Evolutionary conservation across 2,329 filamentous ascomycete genomes (phyloP), one percentile per base, ranked within the genome.

Genomic region (Dothistroma septosporum): DNA sequence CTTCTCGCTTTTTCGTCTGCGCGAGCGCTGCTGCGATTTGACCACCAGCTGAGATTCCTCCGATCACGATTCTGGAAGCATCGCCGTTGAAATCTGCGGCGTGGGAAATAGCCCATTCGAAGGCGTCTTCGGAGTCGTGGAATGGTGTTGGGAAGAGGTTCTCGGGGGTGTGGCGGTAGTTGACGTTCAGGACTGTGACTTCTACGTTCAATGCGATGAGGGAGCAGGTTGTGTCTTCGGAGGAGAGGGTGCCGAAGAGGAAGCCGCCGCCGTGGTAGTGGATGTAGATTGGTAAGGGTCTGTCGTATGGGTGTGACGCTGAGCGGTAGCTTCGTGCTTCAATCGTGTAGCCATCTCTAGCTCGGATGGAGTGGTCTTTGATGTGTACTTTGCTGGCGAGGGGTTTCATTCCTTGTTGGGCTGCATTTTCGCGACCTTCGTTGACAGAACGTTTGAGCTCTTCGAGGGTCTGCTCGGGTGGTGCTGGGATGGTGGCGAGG

Each of bases 101-200:
- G 59, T 82, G 72, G 14, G 73, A 70, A 54, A 84, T 79, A 0
- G 83, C 68, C 84, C 83, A 87, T 19, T 77, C 73, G 33, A 85
- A 81, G 0, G 79, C 78, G 50, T 86, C 84, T 60, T 83, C 78
- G 0, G 76, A 70, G 52, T 87, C 85, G 48, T 81, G 62, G 79
- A 79, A 84, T 0, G 79, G 77, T 0, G 77, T 80, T 0, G 84
- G 85, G 59, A 81, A 86, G 0, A 61, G 65, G 62, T 78, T 72
- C 55, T 85, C 80, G 0, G 84, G 84, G 0, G 83, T 83, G 65
- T 86, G 83, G 0, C 85, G 79, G 68, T 86, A 86, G 64, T 84
- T 83, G 12, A 85, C 74, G 47, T 84, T 83, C 1, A 85, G 65
- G 0, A 85, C 82, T 0, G 81, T 71, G 1, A 80, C 74, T 0